A percentile compares a stretch with the other conserved stretches of the same genome.
phyloP scores from a whole-genome alignment of 176 grass and related monocot genomes.

The Oryza meyeriana region DNA sequence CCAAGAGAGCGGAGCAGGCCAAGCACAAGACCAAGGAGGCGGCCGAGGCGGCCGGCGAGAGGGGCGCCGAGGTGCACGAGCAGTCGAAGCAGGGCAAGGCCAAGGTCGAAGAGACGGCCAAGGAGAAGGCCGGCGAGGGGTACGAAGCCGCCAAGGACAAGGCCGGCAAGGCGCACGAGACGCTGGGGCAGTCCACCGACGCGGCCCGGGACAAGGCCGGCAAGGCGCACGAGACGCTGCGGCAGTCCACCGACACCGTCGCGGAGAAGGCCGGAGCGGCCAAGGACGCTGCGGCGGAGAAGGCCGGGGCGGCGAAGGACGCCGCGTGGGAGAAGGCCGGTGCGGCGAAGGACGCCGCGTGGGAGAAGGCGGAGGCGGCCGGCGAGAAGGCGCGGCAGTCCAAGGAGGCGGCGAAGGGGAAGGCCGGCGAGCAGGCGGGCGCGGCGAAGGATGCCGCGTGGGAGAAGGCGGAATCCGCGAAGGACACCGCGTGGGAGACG shows the following conservation, averaged over 20 bases:
- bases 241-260: conserved; percentile 18
- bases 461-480: conserved; percentile 32
- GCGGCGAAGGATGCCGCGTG: conserved; percentile 11
- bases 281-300: neutral
- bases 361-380: neutral
- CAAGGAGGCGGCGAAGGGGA: conserved; percentile 10
- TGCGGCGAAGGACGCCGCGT: conserved; percentile 13
- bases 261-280: conserved; percentile 2
- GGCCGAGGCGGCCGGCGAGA: conserved; percentile 28
- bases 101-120: conserved; percentile 25
- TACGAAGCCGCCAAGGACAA: conserved; percentile 15
- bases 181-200: conserved; percentile 11
- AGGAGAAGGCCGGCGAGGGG: conserved; percentile 18
- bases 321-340: neutral
- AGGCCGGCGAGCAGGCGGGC: neutral
- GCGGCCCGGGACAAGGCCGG: conserved; percentile 7
- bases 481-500: conserved; percentile 42
- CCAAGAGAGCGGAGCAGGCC: conserved; percentile 22
- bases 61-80: conserved; percentile 30
- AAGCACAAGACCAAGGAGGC: conserved; percentile 36
- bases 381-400: conserved; percentile 24
- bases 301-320: neutral
- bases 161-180: conserved; percentile 22
- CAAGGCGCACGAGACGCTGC: conserved; percentile 18
- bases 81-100: conserved; percentile 18